phyloP scores from a whole-genome alignment of 768 basidiomycete species.

The Tricholoma terreum region DNA sequence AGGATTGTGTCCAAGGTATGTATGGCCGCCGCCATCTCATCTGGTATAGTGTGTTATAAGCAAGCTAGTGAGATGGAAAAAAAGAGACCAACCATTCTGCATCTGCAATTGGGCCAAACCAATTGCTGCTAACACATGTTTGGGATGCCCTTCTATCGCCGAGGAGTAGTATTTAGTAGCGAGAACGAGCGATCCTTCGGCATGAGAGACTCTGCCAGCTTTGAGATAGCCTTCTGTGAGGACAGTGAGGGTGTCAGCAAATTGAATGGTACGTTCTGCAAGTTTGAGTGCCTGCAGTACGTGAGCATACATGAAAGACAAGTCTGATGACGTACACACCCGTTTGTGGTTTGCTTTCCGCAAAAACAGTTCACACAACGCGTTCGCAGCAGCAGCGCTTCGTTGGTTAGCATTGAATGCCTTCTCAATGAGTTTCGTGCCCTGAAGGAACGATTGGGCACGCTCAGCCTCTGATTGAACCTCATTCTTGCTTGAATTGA shows the following conservation, averaged over 20 bases:
- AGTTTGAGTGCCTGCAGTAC: constrained; percentile 75
- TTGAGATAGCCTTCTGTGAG: constrained; percentile 85
- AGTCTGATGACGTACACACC: constrained; percentile 35
- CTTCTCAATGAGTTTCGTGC: constrained; percentile 68
- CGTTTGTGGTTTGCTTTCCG: constrained; percentile 62
- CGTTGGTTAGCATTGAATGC: constrained; percentile 80
- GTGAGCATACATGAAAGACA: not conserved
- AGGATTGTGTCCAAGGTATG: constrained; percentile 79
- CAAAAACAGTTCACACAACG: constrained; percentile 75
- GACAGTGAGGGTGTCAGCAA: constrained; percentile 82
- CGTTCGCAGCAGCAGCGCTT: constrained; percentile 81
- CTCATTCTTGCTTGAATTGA: constrained; percentile 82
- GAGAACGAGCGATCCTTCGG: constrained; percentile 57
- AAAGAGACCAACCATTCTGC: constrained; percentile 54
- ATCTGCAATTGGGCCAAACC: constrained; percentile 88
- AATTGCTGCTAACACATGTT: constrained; percentile 75
- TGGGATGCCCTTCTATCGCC: constrained; percentile 66
- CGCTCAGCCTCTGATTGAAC: constrained; percentile 62
- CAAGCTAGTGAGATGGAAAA: not conserved
- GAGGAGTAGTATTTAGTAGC: constrained; percentile 70
- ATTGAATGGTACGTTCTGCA: constrained; percentile 92
- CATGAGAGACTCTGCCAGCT: constrained; percentile 78
- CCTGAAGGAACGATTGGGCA: constrained; percentile 53
- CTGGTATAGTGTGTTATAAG: constrained; percentile 32
- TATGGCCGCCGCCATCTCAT: constrained; percentile 81